phyloP scores from a whole-genome alignment of 192 early-diverging fungal species.

The Backusella circina region DNA sequence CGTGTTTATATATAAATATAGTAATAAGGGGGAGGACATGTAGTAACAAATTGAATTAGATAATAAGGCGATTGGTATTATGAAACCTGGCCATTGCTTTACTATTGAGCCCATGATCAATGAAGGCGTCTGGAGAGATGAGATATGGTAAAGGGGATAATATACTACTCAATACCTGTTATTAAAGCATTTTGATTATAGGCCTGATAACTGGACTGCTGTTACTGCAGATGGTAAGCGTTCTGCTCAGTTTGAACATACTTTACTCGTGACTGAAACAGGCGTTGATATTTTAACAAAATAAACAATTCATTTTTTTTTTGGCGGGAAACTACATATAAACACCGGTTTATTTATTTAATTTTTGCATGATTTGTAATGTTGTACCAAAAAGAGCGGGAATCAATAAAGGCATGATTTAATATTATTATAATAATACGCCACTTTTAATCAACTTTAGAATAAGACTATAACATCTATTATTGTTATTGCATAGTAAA shows the following conservation, averaged over 20 bases:
- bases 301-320: constrained; percentile 5
- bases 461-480: background rate
- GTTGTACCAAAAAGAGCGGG: background rate
- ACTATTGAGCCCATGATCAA: constrained; percentile 99
- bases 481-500: background rate
- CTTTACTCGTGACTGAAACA: constrained; percentile 86
- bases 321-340: constrained; percentile 1
- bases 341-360: background rate
- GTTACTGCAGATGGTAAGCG: constrained; percentile 92
- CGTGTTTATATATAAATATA: background rate
- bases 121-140: constrained; percentile 69
- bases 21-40: no score
- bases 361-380: background rate
- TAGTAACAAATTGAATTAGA: constrained; percentile 22
- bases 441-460: background rate
- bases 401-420: background rate
- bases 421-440: background rate
- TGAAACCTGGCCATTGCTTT: constrained; percentile 93
- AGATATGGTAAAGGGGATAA: constrained; percentile 43
- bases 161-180: background rate
- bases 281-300: constrained; percentile 78
- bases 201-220: constrained; percentile 86
- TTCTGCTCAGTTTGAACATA: constrained; percentile 97
- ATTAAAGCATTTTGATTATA: background rate
- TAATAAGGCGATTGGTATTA: constrained; percentile 93